Evolutionary conservation across 768 basidiomycete genomes (phyloP).

Genomic region (Baorangia bicolor): DNA sequence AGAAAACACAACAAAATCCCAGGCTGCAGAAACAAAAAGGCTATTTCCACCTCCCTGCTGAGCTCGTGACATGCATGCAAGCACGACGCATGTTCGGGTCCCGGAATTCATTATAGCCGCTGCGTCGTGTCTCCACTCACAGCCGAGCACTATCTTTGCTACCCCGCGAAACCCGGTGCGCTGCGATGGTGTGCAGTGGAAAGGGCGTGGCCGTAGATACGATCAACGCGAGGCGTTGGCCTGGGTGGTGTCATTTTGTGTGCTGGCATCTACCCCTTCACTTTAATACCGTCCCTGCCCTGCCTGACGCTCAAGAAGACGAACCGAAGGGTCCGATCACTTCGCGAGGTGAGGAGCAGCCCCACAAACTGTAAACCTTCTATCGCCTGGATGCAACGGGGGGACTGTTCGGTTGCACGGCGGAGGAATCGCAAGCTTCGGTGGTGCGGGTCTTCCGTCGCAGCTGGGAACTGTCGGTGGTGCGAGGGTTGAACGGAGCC

Average conservation of each 20-base stretch:
- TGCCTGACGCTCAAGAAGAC: neutral
- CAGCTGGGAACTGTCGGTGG: slow-evolving; percentile 11
- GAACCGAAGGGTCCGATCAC: slow-evolving; percentile 4
- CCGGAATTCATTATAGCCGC: slow-evolving; percentile 22
- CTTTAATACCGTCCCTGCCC: slow-evolving; percentile 14
- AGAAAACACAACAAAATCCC: neutral
- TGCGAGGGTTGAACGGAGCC: slow-evolving; percentile 18
- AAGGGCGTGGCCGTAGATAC: neutral
- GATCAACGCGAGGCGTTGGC: slow-evolving; percentile 6
- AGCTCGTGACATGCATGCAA: neutral
- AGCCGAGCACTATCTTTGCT: slow-evolving; percentile 3
- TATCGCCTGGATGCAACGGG: neutral
- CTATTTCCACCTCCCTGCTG: neutral
- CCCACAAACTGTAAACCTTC: neutral
- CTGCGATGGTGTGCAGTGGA: neutral
- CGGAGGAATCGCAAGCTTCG: slow-evolving; percentile 17
- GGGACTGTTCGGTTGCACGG: neutral
- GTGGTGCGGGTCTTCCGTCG: slow-evolving; percentile 18
- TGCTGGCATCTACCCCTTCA: neutral
- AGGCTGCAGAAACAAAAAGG: neutral
- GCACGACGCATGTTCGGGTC: slow-evolving; percentile 12
- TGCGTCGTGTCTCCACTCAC: slow-evolving; percentile 1
- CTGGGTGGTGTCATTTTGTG: neutral
- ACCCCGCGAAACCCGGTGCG: slow-evolving; percentile 2
- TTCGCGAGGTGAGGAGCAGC: neutral